Conservation (phyloP, 306 rosid species). For the Cucurbita ficifolia region DNA sequence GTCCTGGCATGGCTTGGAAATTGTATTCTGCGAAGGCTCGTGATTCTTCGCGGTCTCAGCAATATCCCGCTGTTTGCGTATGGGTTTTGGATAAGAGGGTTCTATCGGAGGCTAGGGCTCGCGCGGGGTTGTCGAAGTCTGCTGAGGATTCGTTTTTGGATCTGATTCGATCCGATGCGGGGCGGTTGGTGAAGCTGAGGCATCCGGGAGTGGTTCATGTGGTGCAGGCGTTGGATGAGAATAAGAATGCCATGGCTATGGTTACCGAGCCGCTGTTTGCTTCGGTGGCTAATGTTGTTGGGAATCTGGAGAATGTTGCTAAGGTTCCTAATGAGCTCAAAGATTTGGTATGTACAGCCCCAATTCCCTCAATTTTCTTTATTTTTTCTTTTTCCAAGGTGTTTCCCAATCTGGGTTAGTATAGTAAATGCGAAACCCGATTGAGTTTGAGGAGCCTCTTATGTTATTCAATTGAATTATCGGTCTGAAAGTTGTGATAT, state of each 20-base stretch:
- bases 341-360: conserved; percentile 55
- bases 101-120: conserved; percentile 53
- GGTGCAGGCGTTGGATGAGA: conserved; percentile 93
- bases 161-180: conserved; percentile 72
- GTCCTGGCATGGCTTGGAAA: conserved; percentile 75
- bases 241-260: conserved; percentile 93
- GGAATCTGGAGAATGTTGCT: conserved; percentile 46
- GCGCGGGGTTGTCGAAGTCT: conserved; percentile 57
- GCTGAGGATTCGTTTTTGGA: conserved; percentile 78
- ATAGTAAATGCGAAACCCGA: background rate
- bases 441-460: background rate
- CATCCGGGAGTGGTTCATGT: conserved; percentile 94
- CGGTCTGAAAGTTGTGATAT: background rate
- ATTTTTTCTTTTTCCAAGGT: background rate
- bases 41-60: conserved; percentile 68
- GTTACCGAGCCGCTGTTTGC: conserved; percentile 93
- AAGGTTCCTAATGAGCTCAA: conserved; percentile 73
- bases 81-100: conserved; percentile 82
- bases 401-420: background rate
- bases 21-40: conserved; percentile 64
- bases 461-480: background rate
- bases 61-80: conserved; percentile 77
- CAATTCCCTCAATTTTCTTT: background rate
- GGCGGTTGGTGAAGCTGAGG: conserved; percentile 60
- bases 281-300: conserved; percentile 78